A percentile compares a stretch with the other conserved stretches of the same genome.
Conservation (phyloP, 208 protist species). For the Acanthamoeba castellanii region DNA sequence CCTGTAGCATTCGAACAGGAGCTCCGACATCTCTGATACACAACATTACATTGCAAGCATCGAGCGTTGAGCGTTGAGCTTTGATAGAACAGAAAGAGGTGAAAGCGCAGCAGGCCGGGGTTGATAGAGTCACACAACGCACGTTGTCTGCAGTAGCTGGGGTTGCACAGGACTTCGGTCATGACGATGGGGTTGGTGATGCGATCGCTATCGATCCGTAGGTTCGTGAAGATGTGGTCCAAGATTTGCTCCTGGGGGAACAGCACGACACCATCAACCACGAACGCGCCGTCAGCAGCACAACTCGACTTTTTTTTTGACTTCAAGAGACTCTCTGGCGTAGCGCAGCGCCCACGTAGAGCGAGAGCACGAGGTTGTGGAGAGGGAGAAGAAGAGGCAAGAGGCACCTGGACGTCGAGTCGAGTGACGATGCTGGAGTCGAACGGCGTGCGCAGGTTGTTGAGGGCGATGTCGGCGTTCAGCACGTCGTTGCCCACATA, state of each 20-base stretch:
- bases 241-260: conserved; percentile 45
- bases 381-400: conserved; percentile 26
- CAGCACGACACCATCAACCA: too few relatives aligned
- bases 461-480: not conserved
- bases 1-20: conserved; percentile 65
- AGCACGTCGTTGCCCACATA: conserved; percentile 11
- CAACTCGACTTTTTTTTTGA: too few relatives aligned
- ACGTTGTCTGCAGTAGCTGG: conserved; percentile 55
- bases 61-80: too few relatives aligned
- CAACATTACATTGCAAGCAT: too few relatives aligned
- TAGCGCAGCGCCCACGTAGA: too few relatives aligned
- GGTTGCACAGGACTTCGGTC: conserved; percentile 69
- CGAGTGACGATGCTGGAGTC: not conserved
- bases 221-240: conserved; percentile 45
- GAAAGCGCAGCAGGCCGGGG: too few relatives aligned
- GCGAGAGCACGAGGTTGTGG: not conserved
- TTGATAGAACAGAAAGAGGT: too few relatives aligned
- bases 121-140: too few relatives aligned
- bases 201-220: conserved; percentile 28
- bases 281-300: too few relatives aligned
- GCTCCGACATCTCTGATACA: conserved; percentile 52
- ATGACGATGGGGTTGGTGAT: conserved; percentile 49
- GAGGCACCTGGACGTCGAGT: conserved; percentile 19
- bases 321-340: too few relatives aligned
- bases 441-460: not conserved